Percentiles rank a stretch among this genome's conserved stretches.
Evolutionary conservation across 2,329 filamentous ascomycete species (phyloP).

Genomic region (Pyricularia sp.): DNA sequence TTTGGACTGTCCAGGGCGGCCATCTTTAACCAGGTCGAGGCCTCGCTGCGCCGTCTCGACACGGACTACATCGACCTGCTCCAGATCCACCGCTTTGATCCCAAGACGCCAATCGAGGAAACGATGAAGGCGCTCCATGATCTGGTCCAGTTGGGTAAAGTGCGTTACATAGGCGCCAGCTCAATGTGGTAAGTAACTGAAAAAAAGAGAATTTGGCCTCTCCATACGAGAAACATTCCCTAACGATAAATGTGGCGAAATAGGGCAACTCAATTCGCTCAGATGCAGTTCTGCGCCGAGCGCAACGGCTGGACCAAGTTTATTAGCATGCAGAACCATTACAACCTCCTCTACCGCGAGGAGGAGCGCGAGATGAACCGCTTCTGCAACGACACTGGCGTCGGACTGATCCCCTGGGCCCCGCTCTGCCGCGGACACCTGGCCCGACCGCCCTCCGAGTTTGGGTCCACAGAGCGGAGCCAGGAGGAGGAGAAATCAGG

Average conservation of each 20-base stretch:
- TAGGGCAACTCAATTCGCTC: slow-evolving; percentile 29
- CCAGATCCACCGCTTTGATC: slow-evolving; percentile 49
- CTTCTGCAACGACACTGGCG: slow-evolving; percentile 21
- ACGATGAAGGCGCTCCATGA: slow-evolving; percentile 50
- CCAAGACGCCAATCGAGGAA: slow-evolving; percentile 37
- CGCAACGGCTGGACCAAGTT: slow-evolving; percentile 45
- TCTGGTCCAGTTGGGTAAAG: slow-evolving; percentile 41
- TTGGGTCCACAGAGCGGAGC: slow-evolving; percentile 8
- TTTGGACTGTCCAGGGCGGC: slow-evolving; percentile 48
- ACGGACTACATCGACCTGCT: slow-evolving; percentile 48
- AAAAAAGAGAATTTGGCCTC: too few relatives aligned
- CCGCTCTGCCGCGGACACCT: slow-evolving; percentile 22
- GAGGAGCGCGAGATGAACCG: slow-evolving; percentile 35
- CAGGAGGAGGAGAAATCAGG: slow-evolving; percentile 3
- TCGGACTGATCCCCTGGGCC: slow-evolving; percentile 27
- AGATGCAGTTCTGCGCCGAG: slow-evolving; percentile 38
- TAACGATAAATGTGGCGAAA: neutral
- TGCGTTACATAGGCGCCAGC: slow-evolving; percentile 34
- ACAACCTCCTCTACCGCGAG: slow-evolving; percentile 44
- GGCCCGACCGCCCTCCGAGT: slow-evolving; percentile 16
- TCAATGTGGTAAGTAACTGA: slow-evolving; percentile 23
- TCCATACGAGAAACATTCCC: neutral
- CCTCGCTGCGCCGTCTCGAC: slow-evolving; percentile 41
- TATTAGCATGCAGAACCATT: slow-evolving; percentile 44
- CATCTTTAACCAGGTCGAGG: slow-evolving; percentile 57